Evolutionary conservation across 2,329 filamentous ascomycete genomes (phyloP).

Genomic region (Talaromyces marneffei): DNA sequence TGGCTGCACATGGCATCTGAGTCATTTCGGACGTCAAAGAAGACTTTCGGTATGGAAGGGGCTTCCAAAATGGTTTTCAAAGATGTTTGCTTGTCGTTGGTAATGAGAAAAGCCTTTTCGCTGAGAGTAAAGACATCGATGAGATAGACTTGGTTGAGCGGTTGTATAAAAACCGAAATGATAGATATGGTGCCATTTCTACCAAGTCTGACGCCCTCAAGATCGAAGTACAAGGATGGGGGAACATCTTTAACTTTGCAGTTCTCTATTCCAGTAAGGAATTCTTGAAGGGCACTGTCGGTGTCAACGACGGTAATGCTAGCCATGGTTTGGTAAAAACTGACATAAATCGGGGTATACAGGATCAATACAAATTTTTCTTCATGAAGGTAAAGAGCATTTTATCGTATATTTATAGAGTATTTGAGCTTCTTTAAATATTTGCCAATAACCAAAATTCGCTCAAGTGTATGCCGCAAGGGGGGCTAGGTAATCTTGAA

Average conservation of each 20-base stretch:
- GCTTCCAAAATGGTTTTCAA: conserved; percentile 42
- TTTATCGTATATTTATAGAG: too few relatives aligned
- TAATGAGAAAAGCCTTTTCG: background rate
- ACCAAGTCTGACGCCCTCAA: background rate
- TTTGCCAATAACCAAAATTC: too few relatives aligned
- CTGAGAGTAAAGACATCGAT: background rate
- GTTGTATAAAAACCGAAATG: background rate
- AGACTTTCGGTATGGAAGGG: conserved; percentile 42
- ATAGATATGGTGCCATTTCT: background rate
- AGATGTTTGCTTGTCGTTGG: background rate
- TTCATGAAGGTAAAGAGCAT: too few relatives aligned
- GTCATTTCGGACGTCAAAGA: conserved; percentile 57
- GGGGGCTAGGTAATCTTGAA: too few relatives aligned
- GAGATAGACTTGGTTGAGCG: background rate
- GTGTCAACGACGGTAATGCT: background rate
- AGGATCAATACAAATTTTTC: conserved; percentile 6
- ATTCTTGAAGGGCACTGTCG: background rate
- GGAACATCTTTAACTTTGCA: background rate
- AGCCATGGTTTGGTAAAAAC: too few relatives aligned
- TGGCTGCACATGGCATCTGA: conserved; percentile 50
- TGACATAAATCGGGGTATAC: too few relatives aligned
- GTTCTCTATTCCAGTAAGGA: background rate
- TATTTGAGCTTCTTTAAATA: too few relatives aligned
- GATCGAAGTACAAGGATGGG: background rate
- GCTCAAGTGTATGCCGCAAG: too few relatives aligned